Percentiles rank a stretch among this genome's conserved stretches.
These are phyloP conservation scores for Cryphonectria naterciae DNA, from an alignment of 2,329 filamentous ascomycete genomes.

Conservation along the genomic window DNA sequence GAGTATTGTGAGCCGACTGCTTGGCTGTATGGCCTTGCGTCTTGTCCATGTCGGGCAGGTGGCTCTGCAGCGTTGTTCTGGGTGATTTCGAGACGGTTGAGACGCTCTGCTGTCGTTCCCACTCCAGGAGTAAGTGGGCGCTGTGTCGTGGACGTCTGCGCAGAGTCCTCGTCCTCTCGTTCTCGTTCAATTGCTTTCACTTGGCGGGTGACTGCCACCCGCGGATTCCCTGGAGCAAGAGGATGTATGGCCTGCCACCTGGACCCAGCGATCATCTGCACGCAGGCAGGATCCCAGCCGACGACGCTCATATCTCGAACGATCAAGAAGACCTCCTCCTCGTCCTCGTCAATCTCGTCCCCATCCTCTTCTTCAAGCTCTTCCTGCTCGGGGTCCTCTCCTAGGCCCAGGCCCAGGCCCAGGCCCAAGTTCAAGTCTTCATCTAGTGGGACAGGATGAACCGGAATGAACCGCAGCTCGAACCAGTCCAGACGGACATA, in stretches of 20 bases:
- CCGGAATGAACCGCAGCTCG: slow-evolving; percentile 36
- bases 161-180: not conserved
- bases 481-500: slow-evolving; percentile 53
- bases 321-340: slow-evolving; percentile 49
- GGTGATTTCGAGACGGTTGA: not conserved
- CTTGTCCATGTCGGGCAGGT: slow-evolving; percentile 24
- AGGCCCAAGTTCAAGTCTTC: not conserved
- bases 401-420: too few species aligned
- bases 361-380: not conserved
- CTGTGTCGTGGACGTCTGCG: not conserved
- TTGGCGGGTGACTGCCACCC: not conserved
- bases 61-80: not conserved
- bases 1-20: slow-evolving; percentile 14
- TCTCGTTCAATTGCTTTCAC: not conserved
- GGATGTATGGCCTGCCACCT: not conserved
- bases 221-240: not conserved
- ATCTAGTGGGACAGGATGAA: slow-evolving; percentile 28
- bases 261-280: slow-evolving; percentile 32
- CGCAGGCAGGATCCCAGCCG: slow-evolving; percentile 52
- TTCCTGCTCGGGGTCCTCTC: slow-evolving; percentile 5
- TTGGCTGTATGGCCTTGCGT: slow-evolving; percentile 11
- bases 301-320: slow-evolving; percentile 50
- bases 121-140: not conserved
- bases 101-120: not conserved
- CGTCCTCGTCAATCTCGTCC: not conserved